Percentiles rank a stretch among this genome's conserved stretches.
Conservation (phyloP, 176 grass and related monocot genomes). For the Aechmea fasciata region DNA sequence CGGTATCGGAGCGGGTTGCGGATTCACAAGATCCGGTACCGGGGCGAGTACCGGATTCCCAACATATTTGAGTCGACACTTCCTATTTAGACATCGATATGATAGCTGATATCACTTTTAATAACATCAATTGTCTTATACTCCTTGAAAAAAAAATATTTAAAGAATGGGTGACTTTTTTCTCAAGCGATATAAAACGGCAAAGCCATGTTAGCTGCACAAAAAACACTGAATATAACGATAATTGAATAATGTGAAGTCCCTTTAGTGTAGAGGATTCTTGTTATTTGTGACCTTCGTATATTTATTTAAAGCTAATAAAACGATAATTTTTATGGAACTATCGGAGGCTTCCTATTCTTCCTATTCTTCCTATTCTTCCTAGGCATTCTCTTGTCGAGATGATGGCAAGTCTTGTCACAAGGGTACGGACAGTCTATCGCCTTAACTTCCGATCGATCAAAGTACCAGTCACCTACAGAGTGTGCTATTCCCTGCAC, state of each 20-base stretch:
- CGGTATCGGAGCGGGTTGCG: no score
- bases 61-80: no score
- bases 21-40: no score
- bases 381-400: neutral
- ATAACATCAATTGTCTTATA: no score
- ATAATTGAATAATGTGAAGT: neutral
- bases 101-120: no score
- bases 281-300: neutral
- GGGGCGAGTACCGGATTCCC: no score
- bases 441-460: conserved; percentile 3
- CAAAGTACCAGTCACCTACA: conserved; percentile 24
- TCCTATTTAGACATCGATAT: no score
- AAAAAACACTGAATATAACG: neutral
- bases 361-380: neutral
- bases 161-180: neutral
- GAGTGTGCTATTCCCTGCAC: conserved; percentile 2
- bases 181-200: neutral
- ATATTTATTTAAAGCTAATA: neutral
- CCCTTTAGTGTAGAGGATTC: neutral
- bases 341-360: neutral
- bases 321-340: neutral
- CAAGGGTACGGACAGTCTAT: conserved; percentile 20
- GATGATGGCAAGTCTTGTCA: conserved; percentile 12
- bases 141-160: no score
- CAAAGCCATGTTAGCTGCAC: neutral